Conservation (phyloP, 352 stramenopile species). For the Globisporangium emineosum region DNA sequence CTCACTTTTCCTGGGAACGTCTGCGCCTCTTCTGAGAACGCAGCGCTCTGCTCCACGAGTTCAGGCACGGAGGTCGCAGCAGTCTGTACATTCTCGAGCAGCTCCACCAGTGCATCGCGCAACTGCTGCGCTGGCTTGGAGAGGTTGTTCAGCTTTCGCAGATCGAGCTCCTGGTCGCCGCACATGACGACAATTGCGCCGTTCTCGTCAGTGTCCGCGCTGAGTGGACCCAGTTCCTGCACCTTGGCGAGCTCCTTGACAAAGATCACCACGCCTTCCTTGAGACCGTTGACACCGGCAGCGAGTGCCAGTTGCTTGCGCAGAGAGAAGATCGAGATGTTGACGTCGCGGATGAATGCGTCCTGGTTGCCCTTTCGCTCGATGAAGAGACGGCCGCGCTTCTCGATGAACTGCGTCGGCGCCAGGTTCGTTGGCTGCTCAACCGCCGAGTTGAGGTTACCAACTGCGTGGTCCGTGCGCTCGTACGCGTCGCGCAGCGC, state of each 20-base stretch:
- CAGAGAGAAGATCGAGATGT: conserved; percentile 30
- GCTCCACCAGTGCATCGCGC: conserved; percentile 43
- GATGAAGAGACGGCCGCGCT: conserved; percentile 37
- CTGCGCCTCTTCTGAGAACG: conserved; percentile 40
- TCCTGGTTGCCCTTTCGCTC: conserved; percentile 25
- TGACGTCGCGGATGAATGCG: conserved; percentile 23
- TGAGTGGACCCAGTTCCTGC: conserved; percentile 34
- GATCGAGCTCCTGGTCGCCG: conserved; percentile 39
- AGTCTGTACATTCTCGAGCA: conserved; percentile 52
- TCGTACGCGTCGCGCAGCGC: conserved; percentile 30
- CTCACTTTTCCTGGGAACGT: conserved; percentile 38
- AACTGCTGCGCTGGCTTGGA: conserved; percentile 35
- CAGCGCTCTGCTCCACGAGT: conserved; percentile 33
- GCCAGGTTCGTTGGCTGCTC: conserved; percentile 30
- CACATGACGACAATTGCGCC: conserved; percentile 43
- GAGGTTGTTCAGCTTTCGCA: conserved; percentile 48
- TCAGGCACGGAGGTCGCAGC: conserved; percentile 44
- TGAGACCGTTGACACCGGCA: conserved; percentile 31
- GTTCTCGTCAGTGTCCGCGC: conserved; percentile 34
- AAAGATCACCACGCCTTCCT: conserved; percentile 36
- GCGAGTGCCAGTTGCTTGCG: conserved; percentile 43
- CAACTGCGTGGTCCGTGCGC: conserved; percentile 21
- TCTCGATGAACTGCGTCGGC: conserved; percentile 28
- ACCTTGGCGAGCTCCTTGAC: conserved; percentile 42
- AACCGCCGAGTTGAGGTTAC: conserved; percentile 31